Conservation (phyloP, 2,329 filamentous ascomycete genomes). For the Aspergillus niger region DNA sequence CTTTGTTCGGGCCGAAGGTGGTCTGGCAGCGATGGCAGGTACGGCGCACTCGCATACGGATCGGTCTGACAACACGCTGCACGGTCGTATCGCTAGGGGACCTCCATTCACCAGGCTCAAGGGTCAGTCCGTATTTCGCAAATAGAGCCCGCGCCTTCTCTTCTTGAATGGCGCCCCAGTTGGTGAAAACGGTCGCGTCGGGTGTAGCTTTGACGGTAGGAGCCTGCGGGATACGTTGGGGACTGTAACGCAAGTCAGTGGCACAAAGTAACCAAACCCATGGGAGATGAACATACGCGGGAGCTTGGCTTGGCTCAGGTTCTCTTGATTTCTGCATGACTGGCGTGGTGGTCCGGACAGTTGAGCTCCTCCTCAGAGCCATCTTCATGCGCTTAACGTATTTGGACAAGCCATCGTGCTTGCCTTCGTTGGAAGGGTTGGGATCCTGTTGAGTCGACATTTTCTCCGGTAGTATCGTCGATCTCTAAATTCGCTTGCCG, state of each 20-base stretch:
- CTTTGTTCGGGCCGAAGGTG: conserved; percentile 70
- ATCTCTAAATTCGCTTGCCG: background rate
- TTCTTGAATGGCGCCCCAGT: conserved; percentile 44
- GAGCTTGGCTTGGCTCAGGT: conserved; percentile 12
- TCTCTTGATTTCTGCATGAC: conserved; percentile 1
- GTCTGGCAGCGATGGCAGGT: conserved; percentile 80
- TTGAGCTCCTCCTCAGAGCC: conserved; percentile 35
- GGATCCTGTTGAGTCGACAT: conserved; percentile 29
- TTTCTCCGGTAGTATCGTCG: background rate
- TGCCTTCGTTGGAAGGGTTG: conserved; percentile 24
- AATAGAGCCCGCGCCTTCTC: conserved; percentile 49
- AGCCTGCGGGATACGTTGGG: conserved; percentile 10
- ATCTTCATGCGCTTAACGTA: conserved; percentile 45
- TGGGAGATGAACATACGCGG: conserved; percentile 10
- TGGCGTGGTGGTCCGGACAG: conserved; percentile 23
- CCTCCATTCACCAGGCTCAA: conserved; percentile 48
- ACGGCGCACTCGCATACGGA: conserved; percentile 51
- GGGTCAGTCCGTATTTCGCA: conserved; percentile 49
- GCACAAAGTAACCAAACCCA: background rate
- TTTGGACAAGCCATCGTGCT: conserved; percentile 40
- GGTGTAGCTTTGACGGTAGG: conserved; percentile 13
- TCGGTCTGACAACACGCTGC: conserved; percentile 48
- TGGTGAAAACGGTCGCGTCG: conserved; percentile 27
- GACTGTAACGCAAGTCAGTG: conserved; percentile 7
- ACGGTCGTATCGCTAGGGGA: conserved; percentile 36